These are phyloP conservation scores for Colletotrichum horii DNA, from an alignment of 2,329 filamentous ascomycete genomes.

Conservation along the genomic window DNA sequence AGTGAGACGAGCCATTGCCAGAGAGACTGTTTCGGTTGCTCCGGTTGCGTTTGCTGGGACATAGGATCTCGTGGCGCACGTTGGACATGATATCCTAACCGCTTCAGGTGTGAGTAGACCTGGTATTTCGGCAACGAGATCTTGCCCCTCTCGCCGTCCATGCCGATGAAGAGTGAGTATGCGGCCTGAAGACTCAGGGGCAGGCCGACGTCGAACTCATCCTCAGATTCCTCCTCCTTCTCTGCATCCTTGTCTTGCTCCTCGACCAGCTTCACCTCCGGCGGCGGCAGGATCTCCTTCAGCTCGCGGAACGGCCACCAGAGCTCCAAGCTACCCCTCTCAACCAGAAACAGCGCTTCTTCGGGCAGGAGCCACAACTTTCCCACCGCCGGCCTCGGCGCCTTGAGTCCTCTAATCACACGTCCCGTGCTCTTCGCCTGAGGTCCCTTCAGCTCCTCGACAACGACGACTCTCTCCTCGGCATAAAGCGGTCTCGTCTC, in stretches of 20 bases:
- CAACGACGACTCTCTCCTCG: conserved; percentile 63
- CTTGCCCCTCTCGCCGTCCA: conserved; percentile 66
- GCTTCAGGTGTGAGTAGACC: conserved; percentile 85
- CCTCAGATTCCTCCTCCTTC: conserved; percentile 32
- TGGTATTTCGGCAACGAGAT: conserved; percentile 79
- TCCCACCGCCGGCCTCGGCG: conserved; percentile 56
- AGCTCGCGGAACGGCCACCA: conserved; percentile 75
- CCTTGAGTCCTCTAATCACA: conserved; percentile 59
- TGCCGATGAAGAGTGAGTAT: conserved; percentile 82
- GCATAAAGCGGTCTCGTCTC: conserved; percentile 35
- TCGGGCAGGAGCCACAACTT: conserved; percentile 87
- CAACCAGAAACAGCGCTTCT: conserved; percentile 87
- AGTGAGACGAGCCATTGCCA: conserved; percentile 62
- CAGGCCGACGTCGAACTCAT: conserved; percentile 67
- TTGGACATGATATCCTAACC: conserved; percentile 81
- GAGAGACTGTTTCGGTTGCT: conserved; percentile 34
- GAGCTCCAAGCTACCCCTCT: conserved; percentile 85
- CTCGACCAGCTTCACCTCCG: conserved; percentile 25
- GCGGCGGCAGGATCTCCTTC: conserved; percentile 50
- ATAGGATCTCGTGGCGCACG: conserved; percentile 59
- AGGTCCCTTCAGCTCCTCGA: conserved; percentile 76
- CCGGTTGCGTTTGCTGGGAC: neutral
- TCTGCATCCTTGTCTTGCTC: conserved; percentile 27
- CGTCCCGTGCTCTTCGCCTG: conserved; percentile 79
- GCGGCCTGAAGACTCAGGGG: conserved; percentile 91